phyloP scores from a whole-genome alignment of 768 basidiomycete genomes.

The Boletellus ananiceps region DNA sequence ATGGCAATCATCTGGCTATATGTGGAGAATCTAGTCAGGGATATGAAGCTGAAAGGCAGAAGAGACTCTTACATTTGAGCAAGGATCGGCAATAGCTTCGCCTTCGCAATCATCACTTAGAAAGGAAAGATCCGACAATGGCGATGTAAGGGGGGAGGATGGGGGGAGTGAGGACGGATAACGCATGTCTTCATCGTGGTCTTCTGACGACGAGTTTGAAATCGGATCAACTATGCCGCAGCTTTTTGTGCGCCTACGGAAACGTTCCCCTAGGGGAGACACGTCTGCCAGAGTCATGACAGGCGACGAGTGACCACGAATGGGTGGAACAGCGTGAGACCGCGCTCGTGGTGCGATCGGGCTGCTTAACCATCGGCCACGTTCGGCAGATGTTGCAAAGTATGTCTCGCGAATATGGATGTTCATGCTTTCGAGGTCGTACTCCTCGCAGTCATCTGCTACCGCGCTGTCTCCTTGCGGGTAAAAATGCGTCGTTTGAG shows the following conservation, averaged over 20 bases:
- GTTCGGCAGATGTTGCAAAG: slow-evolving; percentile 54
- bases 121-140: slow-evolving; percentile 36
- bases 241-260: background rate
- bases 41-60: slow-evolving; percentile 5
- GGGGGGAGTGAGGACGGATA: slow-evolving; percentile 30
- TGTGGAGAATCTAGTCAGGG: slow-evolving; percentile 2
- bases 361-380: slow-evolving; percentile 55
- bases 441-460: slow-evolving; percentile 23
- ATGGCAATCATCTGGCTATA: slow-evolving; percentile 11
- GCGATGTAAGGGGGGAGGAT: slow-evolving; percentile 45
- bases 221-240: background rate
- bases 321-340: slow-evolving; percentile 10
- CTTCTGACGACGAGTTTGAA: slow-evolving; percentile 1
- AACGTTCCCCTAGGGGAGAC: slow-evolving; percentile 4
- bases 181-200: slow-evolving; percentile 16
- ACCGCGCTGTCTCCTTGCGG: slow-evolving; percentile 15
- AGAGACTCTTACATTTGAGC: slow-evolving; percentile 29
- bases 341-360: slow-evolving; percentile 33
- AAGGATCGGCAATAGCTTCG: slow-evolving; percentile 8
- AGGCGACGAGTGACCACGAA: slow-evolving; percentile 23
- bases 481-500: background rate
- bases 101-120: slow-evolving; percentile 24
- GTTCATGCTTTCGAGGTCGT: slow-evolving; percentile 31
- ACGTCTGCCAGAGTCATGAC: slow-evolving; percentile 8
- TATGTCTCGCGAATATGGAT: slow-evolving; percentile 44